Evolutionary conservation across 345 rosid species (phyloP), one percentile per base, ranked within the genome.

Genomic region (Camelina laxa): DNA sequence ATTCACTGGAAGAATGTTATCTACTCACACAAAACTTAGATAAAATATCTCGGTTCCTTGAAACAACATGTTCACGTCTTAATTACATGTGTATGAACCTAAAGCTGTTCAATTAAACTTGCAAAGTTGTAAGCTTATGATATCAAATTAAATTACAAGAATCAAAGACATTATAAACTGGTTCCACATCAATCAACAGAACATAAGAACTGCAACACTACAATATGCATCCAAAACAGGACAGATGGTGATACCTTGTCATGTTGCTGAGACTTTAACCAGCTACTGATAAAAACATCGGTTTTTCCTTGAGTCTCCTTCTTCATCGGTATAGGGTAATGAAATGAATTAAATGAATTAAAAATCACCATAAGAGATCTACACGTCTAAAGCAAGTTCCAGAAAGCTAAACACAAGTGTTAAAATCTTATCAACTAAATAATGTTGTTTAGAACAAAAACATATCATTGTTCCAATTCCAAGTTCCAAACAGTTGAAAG

Each of bases 241-340:
- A 63, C 1, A 14, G 11, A 21, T 8, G 61, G 36, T 30, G 16
- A 53, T 82, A 91, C 97, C 98, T 93, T 93, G 80, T 89, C 91
- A 20, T 97, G 94, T 42, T 84, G 83, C 60, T 66, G 90, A 71
- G 96, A 87, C 80, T 88, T 91, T 83, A 89, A 70, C 98, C 96
- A 93, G 80, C 87, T 88, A 62, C 87, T 84, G 60, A 91, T 80
- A 63, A 86, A 93, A 51, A 85, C 88, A 85, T 93, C 97, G 1
- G 98, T 93, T 77, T 65, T 84, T 49, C 97, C 97, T 77, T 86
- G 96, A 1, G 98, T 91, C 84, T 89, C 95, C 85, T 89, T 89
- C 56, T 55, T 86, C 90, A 86, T 80, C 20, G 97, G 96, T 41
- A 91, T 21, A 0, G 97, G 98, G 51, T 91, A 88, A 96, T 93